Base-by-base conservation (phyloP, 768 basidiomycete species). In the Mycena venus region DNA sequence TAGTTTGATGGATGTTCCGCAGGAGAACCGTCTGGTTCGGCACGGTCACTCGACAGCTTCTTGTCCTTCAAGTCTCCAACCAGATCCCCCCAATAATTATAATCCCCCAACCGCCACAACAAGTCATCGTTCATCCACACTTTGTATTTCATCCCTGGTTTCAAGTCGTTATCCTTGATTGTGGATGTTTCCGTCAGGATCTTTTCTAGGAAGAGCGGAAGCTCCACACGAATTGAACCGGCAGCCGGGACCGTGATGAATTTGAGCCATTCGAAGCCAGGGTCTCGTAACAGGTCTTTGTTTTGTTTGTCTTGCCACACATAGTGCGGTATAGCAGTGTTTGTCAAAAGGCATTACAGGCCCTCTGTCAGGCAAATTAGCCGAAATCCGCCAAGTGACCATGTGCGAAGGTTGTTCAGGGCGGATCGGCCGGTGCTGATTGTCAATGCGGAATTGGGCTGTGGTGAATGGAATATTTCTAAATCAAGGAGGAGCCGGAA, bases 51-150 rank as follows among this genome's bases (percentile, higher is more conserved):
- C 25, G 44, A 64, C 9, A 64, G 47, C 34, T 64, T 64, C 31
- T 64, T 64, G 31, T 49, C 62, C 31, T 64, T 64, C 44, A 64
- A 21, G 21, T 64, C 62, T 5, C 42, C 62, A 11, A 19, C 62
- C 5, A 64, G 17, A 64, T 49, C 31, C n/a, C 62, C 62, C 62
- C 31, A 49, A 49, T 64, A 64, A 7, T 27, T 32, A 32, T 64
- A 49, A 31, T 4, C 5, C 5, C 62, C 62, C 38, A 61, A 11
- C 3, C 7, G 4, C 8, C 12, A 12, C 15, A 55, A 17, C 27
- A 55, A 19, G 4, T 32, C 29, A 5, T 55, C 5, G 4, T 29
- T 19, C 53, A 31, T 55, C 27, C 53, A 55, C 19, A 55, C 53
- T 14, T 29, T 12, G 53, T 55, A 55, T 31, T 32, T 55, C 53